Conservation (phyloP, 805 yeast genomes). For the Ogataea trehaloabstinens region DNA sequence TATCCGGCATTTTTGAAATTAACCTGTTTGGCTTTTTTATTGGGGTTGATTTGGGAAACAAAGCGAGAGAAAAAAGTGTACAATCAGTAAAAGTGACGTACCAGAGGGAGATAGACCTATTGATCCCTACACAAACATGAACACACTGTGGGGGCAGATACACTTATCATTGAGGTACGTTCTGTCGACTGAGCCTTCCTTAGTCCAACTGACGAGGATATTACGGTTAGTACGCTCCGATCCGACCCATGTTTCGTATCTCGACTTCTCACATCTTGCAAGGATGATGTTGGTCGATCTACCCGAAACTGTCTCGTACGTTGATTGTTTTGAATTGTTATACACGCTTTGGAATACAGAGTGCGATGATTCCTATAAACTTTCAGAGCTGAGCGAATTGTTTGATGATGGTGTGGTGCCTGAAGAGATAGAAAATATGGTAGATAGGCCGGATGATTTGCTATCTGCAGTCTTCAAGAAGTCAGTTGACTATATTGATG, state of each 20-base stretch:
- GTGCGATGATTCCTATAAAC: not conserved
- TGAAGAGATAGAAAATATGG: slow-evolving; percentile 2
- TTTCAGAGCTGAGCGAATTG: slow-evolving; percentile 1
- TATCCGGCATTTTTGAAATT: too few species aligned
- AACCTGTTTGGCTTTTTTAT: too few species aligned
- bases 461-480: not conserved
- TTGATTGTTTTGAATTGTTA: not conserved
- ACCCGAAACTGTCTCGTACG: slow-evolving; percentile 4
- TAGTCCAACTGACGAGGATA: not conserved
- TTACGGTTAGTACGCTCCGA: not conserved
- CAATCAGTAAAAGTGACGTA: too few species aligned
- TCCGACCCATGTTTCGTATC: not conserved
- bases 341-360: not conserved
- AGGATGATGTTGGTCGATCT: slow-evolving; percentile 9
- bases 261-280: not conserved
- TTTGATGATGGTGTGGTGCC: slow-evolving; percentile 3
- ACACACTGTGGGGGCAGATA: not conserved
- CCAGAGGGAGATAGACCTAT: too few species aligned
- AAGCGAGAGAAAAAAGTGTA: too few species aligned
- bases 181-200: not conserved
- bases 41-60: too few species aligned
- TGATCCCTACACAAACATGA: not conserved
- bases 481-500: not conserved
- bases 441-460: slow-evolving; percentile 1
- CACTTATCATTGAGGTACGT: slow-evolving; percentile 1